phyloP scores from a whole-genome alignment of 2,329 filamentous ascomycete genomes.

The Ophiostoma sp. region DNA sequence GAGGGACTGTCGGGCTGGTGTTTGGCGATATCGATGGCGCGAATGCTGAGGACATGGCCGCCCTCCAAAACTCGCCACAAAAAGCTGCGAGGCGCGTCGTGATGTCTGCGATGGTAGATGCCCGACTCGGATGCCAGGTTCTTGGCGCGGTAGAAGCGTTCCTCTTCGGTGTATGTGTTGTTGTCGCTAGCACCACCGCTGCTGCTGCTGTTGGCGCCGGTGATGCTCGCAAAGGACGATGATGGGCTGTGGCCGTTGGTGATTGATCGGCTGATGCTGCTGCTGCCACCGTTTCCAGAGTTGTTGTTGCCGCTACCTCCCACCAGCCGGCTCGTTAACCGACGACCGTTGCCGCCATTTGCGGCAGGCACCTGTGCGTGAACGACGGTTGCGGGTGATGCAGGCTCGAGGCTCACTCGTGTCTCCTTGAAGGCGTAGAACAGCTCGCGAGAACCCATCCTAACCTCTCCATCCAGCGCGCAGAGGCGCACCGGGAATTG shows the following conservation, averaged over 20 bases:
- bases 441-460: slow-evolving; percentile 64
- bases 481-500: slow-evolving; percentile 7
- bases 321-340: slow-evolving; percentile 24
- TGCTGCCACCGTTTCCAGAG: slow-evolving; percentile 37
- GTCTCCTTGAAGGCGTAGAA: slow-evolving; percentile 82
- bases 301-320: slow-evolving; percentile 37
- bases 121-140: slow-evolving; percentile 77
- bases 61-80: slow-evolving; percentile 88
- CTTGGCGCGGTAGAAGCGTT: slow-evolving; percentile 64
- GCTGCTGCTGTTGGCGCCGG: slow-evolving; percentile 38
- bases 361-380: slow-evolving; percentile 66
- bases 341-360: slow-evolving; percentile 35
- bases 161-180: slow-evolving; percentile 63
- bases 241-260: slow-evolving; percentile 1
- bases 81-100: slow-evolving; percentile 77
- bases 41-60: slow-evolving; percentile 76
- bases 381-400: slow-evolving; percentile 67
- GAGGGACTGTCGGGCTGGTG: slow-evolving; percentile 50
- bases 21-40: slow-evolving; percentile 77
- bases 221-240: slow-evolving; percentile 10
- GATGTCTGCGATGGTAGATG: slow-evolving; percentile 78
- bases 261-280: slow-evolving; percentile 32
- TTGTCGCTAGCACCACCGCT: slow-evolving; percentile 40
- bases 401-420: slow-evolving; percentile 76
- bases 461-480: slow-evolving; percentile 58